Evolutionary conservation across 352 stramenopile genomes (phyloP), one percentile per base, ranked within the genome.

Genomic region (Globisporangium emineosum): DNA sequence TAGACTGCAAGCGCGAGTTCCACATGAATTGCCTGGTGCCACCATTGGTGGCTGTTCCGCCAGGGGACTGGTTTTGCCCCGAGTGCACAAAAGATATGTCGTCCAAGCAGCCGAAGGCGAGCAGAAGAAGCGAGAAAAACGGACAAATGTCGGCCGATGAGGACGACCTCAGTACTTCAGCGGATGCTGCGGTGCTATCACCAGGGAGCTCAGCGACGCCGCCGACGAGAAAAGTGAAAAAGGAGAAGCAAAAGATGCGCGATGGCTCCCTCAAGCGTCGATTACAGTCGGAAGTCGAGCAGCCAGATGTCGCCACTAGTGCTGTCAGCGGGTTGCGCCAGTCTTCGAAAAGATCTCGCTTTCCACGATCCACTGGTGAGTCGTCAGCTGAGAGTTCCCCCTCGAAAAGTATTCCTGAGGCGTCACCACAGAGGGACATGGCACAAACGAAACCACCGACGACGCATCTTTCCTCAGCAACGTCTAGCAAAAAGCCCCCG

Each of bases 1-100:
- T 88, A 33, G 75, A 86, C 52, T 96, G 87, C 68, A 89, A 90
- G 61, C 80, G 82, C 1, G 85, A 94, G 68, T 96, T 90, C 67
- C 87, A 96, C 67, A 94, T 93, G 83, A 88, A 89, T 49, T 96
- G 87, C 55, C 69, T 96, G 30, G 77, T 50, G 17, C 87, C 87
- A 8, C 87, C 87, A 21, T 71, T 96, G 7, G 62, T 77, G 12
- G 54, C 70, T 8, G 76, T 94, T 15, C 87, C 87, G 7, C 68
- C 73, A 27, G 87, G 87, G 8, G 72, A 91, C 47, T 95, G 87
- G 87, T 92, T 82, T 68, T 95, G 87, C 21, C 87, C 84, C 23
- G 73, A 90, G 13, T 92, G 76, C 25, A 62, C 72, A 2, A 79
- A 85, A 60, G 70, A 88, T 56, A 21, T 47, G 40, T 66, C 56